phyloP scores from a whole-genome alignment of 2,329 filamentous ascomycete genomes.

The Keithomyces neogunnii region DNA sequence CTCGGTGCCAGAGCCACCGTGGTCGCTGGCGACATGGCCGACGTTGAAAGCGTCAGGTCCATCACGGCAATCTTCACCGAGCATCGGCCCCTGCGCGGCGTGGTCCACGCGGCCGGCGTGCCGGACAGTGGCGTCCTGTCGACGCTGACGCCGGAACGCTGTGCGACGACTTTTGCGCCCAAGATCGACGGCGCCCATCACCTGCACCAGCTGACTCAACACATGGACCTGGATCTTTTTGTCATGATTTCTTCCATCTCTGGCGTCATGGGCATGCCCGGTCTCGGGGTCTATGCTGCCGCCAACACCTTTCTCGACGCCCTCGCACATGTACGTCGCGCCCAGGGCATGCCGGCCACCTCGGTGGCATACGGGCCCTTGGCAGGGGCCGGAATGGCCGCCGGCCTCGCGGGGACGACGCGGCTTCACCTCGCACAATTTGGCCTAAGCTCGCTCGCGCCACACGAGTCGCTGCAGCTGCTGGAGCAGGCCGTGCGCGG shows the following conservation, averaged over 20 bases:
- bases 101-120: too few species aligned
- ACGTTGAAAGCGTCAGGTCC: slow-evolving; percentile 1
- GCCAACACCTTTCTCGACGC: slow-evolving; percentile 31
- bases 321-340: slow-evolving; percentile 24
- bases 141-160: too few species aligned
- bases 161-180: too few species aligned
- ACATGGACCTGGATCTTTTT: too few species aligned
- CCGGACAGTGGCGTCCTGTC: too few species aligned
- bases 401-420: slow-evolving; percentile 5
- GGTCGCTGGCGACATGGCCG: slow-evolving; percentile 7
- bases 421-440: background rate
- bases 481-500: too few species aligned
- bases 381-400: slow-evolving; percentile 8
- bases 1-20: slow-evolving; percentile 8
- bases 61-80: too few species aligned
- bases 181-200: too few species aligned
- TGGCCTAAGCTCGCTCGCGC: too few species aligned
- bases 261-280: slow-evolving; percentile 22
- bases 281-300: slow-evolving; percentile 30
- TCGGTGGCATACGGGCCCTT: slow-evolving; percentile 5
- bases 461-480: too few species aligned
- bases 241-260: slow-evolving; percentile 20
- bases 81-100: too few species aligned
- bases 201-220: too few species aligned
- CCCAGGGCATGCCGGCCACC: slow-evolving; percentile 10